Conservation (phyloP, 345 rosid species). For the Eucalyptus paniculata region DNA sequence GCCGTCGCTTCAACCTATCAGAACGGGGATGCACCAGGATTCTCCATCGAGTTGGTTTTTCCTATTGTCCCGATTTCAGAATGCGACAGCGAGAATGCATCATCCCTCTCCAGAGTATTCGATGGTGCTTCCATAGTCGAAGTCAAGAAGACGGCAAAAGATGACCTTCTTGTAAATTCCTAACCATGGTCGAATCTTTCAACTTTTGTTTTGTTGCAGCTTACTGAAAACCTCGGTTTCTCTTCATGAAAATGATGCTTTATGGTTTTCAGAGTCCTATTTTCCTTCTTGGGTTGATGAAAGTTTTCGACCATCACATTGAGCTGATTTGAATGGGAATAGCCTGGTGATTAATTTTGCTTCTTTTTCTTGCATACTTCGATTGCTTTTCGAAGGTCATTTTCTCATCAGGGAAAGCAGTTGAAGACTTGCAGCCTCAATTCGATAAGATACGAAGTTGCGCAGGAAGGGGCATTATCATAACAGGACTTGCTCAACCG, state of each 20-base stretch:
- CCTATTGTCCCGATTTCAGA: conserved; percentile 28
- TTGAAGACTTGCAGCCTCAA: conserved; percentile 34
- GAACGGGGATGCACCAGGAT: conserved; percentile 18
- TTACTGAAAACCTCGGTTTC: background rate
- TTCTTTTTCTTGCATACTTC: background rate
- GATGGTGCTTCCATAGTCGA: conserved; percentile 38
- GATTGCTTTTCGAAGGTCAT: conserved; percentile 21
- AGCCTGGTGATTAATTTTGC: background rate
- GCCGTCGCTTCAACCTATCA: background rate
- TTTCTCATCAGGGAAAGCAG: conserved; percentile 53
- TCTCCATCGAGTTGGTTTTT: conserved; percentile 40
- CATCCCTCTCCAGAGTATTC: conserved; percentile 33
- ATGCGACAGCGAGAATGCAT: conserved; percentile 5
- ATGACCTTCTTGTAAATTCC: conserved; percentile 40
- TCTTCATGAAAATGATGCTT: background rate
- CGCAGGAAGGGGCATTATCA: conserved; percentile 42
- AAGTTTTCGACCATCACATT: background rate
- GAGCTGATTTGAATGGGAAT: background rate
- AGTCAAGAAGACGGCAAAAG: conserved; percentile 24
- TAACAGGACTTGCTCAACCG: conserved; percentile 40
- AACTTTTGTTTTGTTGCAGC: background rate
- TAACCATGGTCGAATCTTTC: background rate
- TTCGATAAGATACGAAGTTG: conserved; percentile 34
- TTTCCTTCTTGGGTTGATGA: background rate
- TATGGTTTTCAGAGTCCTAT: background rate